These are phyloP conservation scores for Diaporthe ilicicola DNA, from an alignment of 2,329 filamentous ascomycete genomes.

Conservation along the genomic window DNA sequence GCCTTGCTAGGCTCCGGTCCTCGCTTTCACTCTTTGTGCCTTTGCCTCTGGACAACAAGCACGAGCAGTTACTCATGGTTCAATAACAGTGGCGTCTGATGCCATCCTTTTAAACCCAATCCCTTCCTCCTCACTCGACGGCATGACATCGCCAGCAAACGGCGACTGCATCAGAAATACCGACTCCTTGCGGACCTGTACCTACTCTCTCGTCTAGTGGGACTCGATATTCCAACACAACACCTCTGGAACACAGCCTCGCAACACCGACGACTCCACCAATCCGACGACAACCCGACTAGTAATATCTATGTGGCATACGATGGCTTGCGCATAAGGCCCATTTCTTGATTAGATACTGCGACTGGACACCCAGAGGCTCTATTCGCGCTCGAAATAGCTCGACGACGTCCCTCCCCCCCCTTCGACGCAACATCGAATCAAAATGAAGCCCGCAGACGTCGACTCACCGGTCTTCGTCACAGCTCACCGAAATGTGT, in stretches of 20 bases:
- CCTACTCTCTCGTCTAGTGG: constrained; percentile 12
- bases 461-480: constrained; percentile 62
- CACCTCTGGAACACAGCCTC: constrained; percentile 12
- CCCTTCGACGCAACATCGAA: constrained; percentile 29
- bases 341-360: constrained; percentile 24
- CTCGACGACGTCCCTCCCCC: constrained; percentile 30
- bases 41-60: constrained; percentile 26
- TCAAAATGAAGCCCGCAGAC: constrained; percentile 68
- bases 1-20: constrained; percentile 29
- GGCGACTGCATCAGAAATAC: constrained; percentile 30
- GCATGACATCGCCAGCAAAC: constrained; percentile 31
- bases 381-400: constrained; percentile 32
- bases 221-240: constrained; percentile 16
- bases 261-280: constrained; percentile 3
- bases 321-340: constrained; percentile 30
- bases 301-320: constrained; percentile 30
- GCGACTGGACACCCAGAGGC: constrained; percentile 25
- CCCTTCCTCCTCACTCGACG: constrained; percentile 17
- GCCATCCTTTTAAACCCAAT: constrained; percentile 19
- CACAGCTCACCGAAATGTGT: constrained; percentile 58
- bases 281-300: constrained; percentile 16
- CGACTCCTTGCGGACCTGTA: constrained; percentile 30
- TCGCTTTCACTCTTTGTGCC: constrained; percentile 24
- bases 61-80: constrained; percentile 33
- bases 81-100: constrained; percentile 27